These are phyloP conservation scores for Fusarium sp. DNA, from an alignment of 2,329 filamentous ascomycete species.

Conservation along the genomic window DNA sequence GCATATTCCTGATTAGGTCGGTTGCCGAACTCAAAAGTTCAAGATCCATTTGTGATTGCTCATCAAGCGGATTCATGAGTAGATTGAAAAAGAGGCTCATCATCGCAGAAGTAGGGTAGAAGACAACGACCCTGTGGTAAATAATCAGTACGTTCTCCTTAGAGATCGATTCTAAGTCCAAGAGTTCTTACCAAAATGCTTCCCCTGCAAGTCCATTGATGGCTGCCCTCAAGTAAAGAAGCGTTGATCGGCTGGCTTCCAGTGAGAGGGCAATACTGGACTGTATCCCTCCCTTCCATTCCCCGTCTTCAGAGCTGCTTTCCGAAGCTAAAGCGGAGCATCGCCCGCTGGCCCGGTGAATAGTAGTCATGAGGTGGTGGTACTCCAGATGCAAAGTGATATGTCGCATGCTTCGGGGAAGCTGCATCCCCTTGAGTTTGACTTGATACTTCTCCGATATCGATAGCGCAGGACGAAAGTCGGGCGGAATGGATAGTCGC, in stretches of 20 bases:
- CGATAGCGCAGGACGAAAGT: slow-evolving; percentile 64
- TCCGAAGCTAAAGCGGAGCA: slow-evolving; percentile 51
- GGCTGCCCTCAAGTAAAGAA: slow-evolving; percentile 63
- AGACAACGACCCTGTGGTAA: slow-evolving; percentile 64
- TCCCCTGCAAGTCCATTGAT: slow-evolving; percentile 61
- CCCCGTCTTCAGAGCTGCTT: slow-evolving; percentile 30
- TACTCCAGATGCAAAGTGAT: slow-evolving; percentile 69
- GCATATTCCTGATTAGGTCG: slow-evolving; percentile 61
- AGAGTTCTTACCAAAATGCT: slow-evolving; percentile 64
- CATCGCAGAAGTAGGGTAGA: slow-evolving; percentile 70
- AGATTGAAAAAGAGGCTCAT: slow-evolving; percentile 71
- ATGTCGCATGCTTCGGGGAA: slow-evolving; percentile 61
- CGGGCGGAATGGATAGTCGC: slow-evolving; percentile 63
- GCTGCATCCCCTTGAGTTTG: slow-evolving; percentile 44
- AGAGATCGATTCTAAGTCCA: too few relatives aligned
- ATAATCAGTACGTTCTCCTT: too few relatives aligned
- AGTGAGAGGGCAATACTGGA: slow-evolving; percentile 69
- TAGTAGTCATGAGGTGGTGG: slow-evolving; percentile 68
- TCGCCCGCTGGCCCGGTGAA: slow-evolving; percentile 69
- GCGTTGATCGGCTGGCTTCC: slow-evolving; percentile 69
- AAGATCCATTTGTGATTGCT: slow-evolving; percentile 62
- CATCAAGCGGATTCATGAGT: slow-evolving; percentile 62
- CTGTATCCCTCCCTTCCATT: slow-evolving; percentile 62
- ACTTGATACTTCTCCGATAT: slow-evolving; percentile 49
- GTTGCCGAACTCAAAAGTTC: slow-evolving; percentile 61